Evolutionary conservation across 768 basidiomycete species (phyloP).

Genomic region (Polyporus arcularius): DNA sequence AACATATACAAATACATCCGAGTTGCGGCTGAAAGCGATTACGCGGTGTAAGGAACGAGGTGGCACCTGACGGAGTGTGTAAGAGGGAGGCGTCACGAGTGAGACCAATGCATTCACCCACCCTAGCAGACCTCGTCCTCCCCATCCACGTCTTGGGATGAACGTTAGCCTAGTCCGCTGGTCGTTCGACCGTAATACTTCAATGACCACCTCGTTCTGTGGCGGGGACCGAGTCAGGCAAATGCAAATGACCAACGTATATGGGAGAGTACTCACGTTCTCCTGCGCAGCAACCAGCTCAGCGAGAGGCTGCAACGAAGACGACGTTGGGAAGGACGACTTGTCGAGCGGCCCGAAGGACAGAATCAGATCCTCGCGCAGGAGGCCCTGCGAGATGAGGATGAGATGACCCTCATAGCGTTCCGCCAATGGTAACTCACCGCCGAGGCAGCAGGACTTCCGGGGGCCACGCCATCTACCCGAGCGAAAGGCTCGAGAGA

Average conservation of each 20-base stretch:
- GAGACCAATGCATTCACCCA: constrained; percentile 34
- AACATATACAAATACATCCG: not conserved
- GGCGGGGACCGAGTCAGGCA: not conserved
- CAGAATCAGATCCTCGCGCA: constrained; percentile 68
- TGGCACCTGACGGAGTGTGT: constrained; percentile 18
- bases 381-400: constrained; percentile 54
- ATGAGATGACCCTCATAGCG: not conserved
- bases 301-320: constrained; percentile 69
- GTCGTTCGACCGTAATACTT: constrained; percentile 54
- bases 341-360: constrained; percentile 69
- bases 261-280: constrained; percentile 53
- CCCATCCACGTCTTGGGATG: constrained; percentile 59
- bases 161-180: constrained; percentile 32
- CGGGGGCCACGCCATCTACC: constrained; percentile 78
- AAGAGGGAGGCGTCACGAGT: not conserved
- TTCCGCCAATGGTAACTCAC: constrained; percentile 46
- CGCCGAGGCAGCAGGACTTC: constrained; percentile 81
- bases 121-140: constrained; percentile 86
- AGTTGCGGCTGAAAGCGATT: not conserved
- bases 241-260: not conserved
- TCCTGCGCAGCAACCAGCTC: constrained; percentile 76
- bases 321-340: constrained; percentile 46
- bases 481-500: constrained; percentile 66
- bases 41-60: constrained; percentile 21
- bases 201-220: constrained; percentile 61